Percentiles rank a stretch among this genome's conserved stretches.
These are phyloP conservation scores for Blastobotrys proliferans DNA, from an alignment of 1,139 yeast genomes.

Conservation along the genomic window DNA sequence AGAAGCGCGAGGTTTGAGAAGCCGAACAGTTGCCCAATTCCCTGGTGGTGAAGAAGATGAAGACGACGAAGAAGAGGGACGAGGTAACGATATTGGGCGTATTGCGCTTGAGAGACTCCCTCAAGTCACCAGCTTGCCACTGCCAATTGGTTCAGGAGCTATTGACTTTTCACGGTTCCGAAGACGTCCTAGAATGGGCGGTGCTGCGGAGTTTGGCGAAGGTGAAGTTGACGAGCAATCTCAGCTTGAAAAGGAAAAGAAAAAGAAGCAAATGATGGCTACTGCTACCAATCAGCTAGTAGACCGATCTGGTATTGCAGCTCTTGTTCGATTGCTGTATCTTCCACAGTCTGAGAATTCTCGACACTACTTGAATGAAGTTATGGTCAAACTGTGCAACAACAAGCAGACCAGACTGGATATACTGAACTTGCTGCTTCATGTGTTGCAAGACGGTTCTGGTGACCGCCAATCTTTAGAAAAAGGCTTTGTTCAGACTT, in stretches of 20 bases:
- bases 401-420: conserved; percentile 79
- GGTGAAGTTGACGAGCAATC: conserved; percentile 13
- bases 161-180: not conserved
- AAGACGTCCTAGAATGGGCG: not conserved
- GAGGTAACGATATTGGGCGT: conserved; percentile 18
- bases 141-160: not conserved
- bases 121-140: not conserved
- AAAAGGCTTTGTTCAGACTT: conserved; percentile 58
- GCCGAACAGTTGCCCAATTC: conserved; percentile 23
- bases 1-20: conserved; percentile 33
- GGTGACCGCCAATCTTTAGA: conserved; percentile 59
- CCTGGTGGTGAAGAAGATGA: conserved; percentile 12
- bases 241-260: conserved; percentile 14
- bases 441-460: conserved; percentile 72
- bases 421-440: conserved; percentile 63
- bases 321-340: conserved; percentile 66
- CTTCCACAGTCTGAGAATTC: conserved; percentile 59
- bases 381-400: conserved; percentile 64
- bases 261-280: conserved; percentile 22
- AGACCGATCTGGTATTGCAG: conserved; percentile 73
- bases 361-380: conserved; percentile 61
- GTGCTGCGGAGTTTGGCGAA: not conserved
- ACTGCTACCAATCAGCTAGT: conserved; percentile 49
- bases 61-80: conserved; percentile 25
- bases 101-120: not conserved